phyloP scores from a whole-genome alignment of 257 asterid genomes.

The Solanum lignicaule region DNA sequence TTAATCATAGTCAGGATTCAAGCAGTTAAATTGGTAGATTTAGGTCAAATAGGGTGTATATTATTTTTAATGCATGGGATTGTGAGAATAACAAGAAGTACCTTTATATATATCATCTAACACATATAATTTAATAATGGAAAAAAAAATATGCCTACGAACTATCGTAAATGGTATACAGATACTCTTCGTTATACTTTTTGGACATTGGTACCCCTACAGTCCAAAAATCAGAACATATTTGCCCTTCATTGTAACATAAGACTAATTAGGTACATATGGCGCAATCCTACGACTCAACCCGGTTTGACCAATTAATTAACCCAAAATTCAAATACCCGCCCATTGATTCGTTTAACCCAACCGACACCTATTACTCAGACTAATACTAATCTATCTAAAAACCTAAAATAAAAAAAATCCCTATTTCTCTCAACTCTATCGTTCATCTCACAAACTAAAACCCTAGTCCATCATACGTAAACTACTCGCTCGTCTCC shows the following conservation, averaged over 20 bases:
- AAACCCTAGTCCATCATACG: too few relatives aligned
- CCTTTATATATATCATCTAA: background rate
- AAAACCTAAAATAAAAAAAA: too few relatives aligned
- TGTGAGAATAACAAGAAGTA: background rate
- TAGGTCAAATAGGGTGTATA: background rate
- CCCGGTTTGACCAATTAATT: background rate
- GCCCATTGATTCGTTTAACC: background rate
- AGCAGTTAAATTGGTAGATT: background rate
- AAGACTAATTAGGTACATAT: too few relatives aligned
- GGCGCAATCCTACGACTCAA: too few relatives aligned
- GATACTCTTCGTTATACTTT: fast-evolving
- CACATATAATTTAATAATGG: background rate
- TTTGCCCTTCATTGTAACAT: too few relatives aligned
- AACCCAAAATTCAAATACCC: background rate
- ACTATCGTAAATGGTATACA: too few relatives aligned
- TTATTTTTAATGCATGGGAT: background rate
- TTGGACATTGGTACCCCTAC: fast-evolving
- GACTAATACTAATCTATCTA: too few relatives aligned
- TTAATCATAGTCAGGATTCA: background rate
- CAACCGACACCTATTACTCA: background rate
- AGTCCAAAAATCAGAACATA: too few relatives aligned
- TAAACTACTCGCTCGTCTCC: too few relatives aligned
- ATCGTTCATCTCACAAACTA: too few relatives aligned
- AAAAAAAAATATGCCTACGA: too few relatives aligned
- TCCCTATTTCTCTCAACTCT: too few relatives aligned